phyloP scores from a whole-genome alignment of 148 eudicot genomes.

The Vaccinium corymbosum region DNA sequence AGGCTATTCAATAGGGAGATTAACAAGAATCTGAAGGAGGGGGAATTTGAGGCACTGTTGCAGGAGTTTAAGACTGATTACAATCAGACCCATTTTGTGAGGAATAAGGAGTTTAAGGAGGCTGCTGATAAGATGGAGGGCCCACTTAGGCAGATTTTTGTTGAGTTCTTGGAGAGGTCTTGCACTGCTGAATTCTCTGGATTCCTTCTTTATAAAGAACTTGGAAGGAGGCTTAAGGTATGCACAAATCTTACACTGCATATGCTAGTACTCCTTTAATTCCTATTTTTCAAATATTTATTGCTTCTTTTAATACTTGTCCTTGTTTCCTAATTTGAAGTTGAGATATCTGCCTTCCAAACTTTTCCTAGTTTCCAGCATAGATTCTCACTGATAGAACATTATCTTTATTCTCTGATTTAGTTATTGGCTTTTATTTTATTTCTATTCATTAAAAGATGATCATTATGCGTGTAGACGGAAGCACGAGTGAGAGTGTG shows the following conservation, averaged over 20 bases:
- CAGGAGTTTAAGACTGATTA: conserved; percentile 98
- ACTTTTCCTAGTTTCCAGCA: background rate
- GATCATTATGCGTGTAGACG: too few species aligned
- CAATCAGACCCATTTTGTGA: conserved; percentile 94
- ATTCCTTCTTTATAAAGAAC: conserved; percentile 87
- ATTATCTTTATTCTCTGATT: background rate
- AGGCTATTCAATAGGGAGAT: conserved; percentile 77
- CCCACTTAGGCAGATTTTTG: conserved; percentile 78
- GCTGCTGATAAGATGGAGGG: conserved; percentile 89
- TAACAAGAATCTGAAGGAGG: conserved; percentile 75
- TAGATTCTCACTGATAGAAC: background rate
- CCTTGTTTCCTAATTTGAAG: background rate
- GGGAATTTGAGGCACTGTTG: conserved; percentile 75
- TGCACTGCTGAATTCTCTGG: conserved; percentile 99
- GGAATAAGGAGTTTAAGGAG: conserved; percentile 94
- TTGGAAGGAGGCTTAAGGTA: conserved; percentile 95
- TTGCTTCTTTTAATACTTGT: background rate
- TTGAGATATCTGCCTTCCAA: background rate
- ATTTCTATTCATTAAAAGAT: too few species aligned
- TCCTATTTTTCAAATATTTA: background rate
- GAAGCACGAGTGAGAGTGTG: too few species aligned
- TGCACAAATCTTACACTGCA: background rate
- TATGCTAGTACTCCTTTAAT: too few species aligned
- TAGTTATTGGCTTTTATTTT: background rate
- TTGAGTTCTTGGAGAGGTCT: conserved; percentile 96